Base-by-base conservation (phyloP, 179 eudicot species). In the Corrigiola litoralis region DNA sequence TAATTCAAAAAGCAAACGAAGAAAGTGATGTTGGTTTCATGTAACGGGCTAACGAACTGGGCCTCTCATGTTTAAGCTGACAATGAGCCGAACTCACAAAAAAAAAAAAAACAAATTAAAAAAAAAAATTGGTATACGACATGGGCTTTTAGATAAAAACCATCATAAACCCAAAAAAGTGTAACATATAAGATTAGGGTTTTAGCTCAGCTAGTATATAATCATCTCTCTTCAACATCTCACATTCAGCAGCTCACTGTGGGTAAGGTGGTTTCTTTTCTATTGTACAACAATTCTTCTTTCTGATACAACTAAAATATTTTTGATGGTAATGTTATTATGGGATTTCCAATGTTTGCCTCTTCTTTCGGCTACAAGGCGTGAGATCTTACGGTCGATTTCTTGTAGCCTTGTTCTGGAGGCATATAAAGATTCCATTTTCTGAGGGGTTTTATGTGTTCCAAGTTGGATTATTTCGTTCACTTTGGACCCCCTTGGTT, bases 371-470 rank as follows among this genome's bases (percentile, higher is more conserved):
- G 78, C 66, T 67, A 44, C 73, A 74, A 74, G 78, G 55, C 25
- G 29, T 73, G 69, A 68, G 78, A 74, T 68, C 73, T 47, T 0
- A 0, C 0, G 77, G 68, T 74, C 78, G 21, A 58, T 74, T 74
- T 74, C 78, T 74, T 74, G 78, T 27, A 45, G 73, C 73, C 56
- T 63, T 74, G 78, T 74, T 74, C 78, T 74, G 73, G 73, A 57
- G 78, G 78, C 78, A 58, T 50, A 74, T 10, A 74, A 55, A 48
- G 2, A 50, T 13, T 13, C 51, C 52, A 44, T 17, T 10, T 38
- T 25, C 48, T 4, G 9, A 29, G 59, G 73, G 70, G 55, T 56
- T 57, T 62, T 29, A 16, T 29, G 4, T 54, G 33, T 32, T 72
- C 61, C 69, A 55, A 34, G 23, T 29, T 31, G 47, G 52, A 45